These are phyloP conservation scores for Aphanoascus verrucosus DNA, from an alignment of 2,329 filamentous ascomycete species.

Conservation along the genomic window DNA sequence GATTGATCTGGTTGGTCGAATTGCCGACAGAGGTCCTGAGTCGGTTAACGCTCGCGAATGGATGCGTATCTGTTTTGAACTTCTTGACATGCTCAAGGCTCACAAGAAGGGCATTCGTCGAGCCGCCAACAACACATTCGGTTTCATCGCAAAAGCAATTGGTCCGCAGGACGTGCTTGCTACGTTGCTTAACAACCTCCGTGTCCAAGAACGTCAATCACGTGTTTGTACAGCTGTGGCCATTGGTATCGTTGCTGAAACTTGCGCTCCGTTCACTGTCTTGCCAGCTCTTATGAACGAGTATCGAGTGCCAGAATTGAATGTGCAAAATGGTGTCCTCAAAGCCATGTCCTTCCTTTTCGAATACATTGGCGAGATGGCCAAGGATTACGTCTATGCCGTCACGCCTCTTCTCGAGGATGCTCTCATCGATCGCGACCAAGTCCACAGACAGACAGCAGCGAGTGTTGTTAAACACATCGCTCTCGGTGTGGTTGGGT, in stretches of 20 bases:
- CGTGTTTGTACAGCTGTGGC: constrained; percentile 97
- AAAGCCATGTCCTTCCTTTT: constrained; percentile 96
- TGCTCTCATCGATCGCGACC: constrained; percentile 92
- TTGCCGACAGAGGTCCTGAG: constrained; percentile 91
- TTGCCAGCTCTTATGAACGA: constrained; percentile 99
- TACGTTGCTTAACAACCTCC: constrained; percentile 88
- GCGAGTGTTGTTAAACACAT: constrained; percentile 97
- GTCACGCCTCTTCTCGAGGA: constrained; percentile 93
- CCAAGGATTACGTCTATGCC: constrained; percentile 98
- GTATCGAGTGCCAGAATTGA: constrained; percentile 94
- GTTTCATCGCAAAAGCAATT: constrained; percentile 98
- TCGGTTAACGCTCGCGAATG: constrained; percentile 94
- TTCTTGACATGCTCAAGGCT: constrained; percentile 97
- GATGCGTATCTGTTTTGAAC: constrained; percentile 99
- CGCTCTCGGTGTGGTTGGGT: constrained; percentile 88
- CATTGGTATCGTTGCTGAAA: constrained; percentile 97
- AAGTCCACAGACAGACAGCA: constrained; percentile 94
- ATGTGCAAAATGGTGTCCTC: constrained; percentile 96
- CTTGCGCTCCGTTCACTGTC: constrained; percentile 94
- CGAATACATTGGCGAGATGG: constrained; percentile 99
- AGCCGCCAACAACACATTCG: constrained; percentile 98
- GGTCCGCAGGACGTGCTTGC: constrained; percentile 94
- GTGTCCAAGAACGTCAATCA: constrained; percentile 94
- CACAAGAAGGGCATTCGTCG: constrained; percentile 99
- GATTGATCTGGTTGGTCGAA: constrained; percentile 93